Evolutionary conservation across 345 rosid species (phyloP).

Genomic region (Cardamine resedifolia): DNA sequence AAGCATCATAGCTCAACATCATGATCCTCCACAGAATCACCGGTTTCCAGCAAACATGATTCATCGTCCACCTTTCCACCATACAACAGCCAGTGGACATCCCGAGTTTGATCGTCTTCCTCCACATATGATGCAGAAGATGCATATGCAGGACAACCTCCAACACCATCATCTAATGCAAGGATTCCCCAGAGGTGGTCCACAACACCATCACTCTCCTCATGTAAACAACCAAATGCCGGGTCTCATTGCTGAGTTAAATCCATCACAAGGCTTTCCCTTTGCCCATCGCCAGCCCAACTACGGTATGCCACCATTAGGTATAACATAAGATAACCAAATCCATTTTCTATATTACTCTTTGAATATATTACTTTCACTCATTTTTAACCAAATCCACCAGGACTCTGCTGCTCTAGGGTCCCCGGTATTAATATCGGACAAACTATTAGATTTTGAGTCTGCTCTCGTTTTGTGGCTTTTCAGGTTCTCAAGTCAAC

Average conservation of each 20-base stretch:
- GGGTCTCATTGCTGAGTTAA: conserved; percentile 56
- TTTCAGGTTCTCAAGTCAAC: conserved; percentile 53
- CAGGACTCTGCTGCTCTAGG: neutral
- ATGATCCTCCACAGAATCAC: conserved; percentile 50
- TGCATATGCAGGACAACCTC: conserved; percentile 61
- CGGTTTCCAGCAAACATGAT: conserved; percentile 58
- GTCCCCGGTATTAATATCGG: neutral
- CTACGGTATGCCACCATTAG: conserved; percentile 56
- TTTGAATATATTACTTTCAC: neutral
- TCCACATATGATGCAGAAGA: conserved; percentile 62
- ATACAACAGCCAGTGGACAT: conserved; percentile 44
- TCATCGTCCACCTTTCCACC: conserved; percentile 67
- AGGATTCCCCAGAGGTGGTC: conserved; percentile 58
- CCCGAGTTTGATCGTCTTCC: conserved; percentile 63
- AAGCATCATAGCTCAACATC: conserved; percentile 47
- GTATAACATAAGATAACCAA: conserved; percentile 20
- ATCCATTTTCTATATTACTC: neutral
- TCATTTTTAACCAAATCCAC: no score
- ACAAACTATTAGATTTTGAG: neutral
- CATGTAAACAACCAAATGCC: conserved; percentile 58
- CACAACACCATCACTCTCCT: conserved; percentile 40
- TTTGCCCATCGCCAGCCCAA: conserved; percentile 60
- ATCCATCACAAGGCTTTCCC: conserved; percentile 61
- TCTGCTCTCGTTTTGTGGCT: neutral
- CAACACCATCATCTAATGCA: conserved; percentile 57